Evolutionary conservation across 805 yeast genomes (phyloP).

Genomic region (Ogataea parapolymorpha): DNA sequence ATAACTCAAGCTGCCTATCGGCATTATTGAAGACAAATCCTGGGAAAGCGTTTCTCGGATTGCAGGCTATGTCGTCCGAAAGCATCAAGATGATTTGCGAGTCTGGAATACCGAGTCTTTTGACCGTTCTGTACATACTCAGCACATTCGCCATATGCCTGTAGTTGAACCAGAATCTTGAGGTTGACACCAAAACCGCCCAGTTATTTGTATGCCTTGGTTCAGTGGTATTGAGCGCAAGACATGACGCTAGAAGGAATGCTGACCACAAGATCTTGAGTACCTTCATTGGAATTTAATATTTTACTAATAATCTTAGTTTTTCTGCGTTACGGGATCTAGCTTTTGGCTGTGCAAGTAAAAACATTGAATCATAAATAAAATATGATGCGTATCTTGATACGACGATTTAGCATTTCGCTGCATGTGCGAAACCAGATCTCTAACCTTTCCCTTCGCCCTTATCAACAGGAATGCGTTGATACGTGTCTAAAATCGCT

Average conservation of each 20-base stretch:
- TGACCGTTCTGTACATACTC: constrained; percentile 92
- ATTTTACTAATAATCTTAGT: not conserved
- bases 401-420: constrained; percentile 7
- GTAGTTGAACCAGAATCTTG: constrained; percentile 97
- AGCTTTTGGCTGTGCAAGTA: not conserved
- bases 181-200: constrained; percentile 93
- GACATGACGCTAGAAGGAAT: constrained; percentile 1
- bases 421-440: not conserved
- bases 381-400: not conserved
- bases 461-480: constrained; percentile 73
- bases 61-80: constrained; percentile 96
- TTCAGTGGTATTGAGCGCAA: constrained; percentile 4
- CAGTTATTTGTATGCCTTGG: constrained; percentile 62
- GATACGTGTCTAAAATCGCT: constrained; percentile 49
- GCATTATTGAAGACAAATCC: constrained; percentile 94
- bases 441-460: constrained; percentile 14
- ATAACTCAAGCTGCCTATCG: constrained; percentile 86
- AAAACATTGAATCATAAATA: constrained; percentile 1
- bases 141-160: constrained; percentile 96
- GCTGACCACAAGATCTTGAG: not conserved
- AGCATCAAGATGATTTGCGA: constrained; percentile 95
- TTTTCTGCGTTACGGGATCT: not conserved
- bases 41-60: constrained; percentile 92
- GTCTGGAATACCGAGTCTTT: constrained; percentile 94
- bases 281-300: not conserved